phyloP scores from a whole-genome alignment of 75 land plant species.

The Sequoia sempervirens region DNA sequence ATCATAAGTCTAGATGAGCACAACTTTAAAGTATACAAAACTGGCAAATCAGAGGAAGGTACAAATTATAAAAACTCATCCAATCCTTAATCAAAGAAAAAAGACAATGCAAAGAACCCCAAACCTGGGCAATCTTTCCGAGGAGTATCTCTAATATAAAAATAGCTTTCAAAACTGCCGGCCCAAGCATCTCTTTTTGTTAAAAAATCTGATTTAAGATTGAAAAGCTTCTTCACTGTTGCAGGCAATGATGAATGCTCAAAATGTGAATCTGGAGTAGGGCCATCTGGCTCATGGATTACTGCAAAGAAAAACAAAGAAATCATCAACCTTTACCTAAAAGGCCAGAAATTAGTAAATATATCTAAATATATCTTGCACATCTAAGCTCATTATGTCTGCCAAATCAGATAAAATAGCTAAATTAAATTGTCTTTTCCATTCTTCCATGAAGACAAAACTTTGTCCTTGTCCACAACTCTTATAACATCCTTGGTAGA shows the following conservation, averaged over 20 bases:
- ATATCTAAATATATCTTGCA: not conserved
- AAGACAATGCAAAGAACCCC: not conserved
- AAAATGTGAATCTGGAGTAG: slow-evolving; percentile 69
- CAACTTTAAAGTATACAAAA: not conserved
- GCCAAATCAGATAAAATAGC: not conserved
- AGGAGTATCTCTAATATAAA: slow-evolving; percentile 52
- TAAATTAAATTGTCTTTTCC: not conserved
- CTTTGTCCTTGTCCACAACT: not conserved
- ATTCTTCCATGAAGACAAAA: not conserved
- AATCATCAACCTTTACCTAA: not conserved
- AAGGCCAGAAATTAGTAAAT: not conserved
- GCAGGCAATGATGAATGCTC: slow-evolving; percentile 94
- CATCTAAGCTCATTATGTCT: not conserved
- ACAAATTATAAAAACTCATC: not conserved
- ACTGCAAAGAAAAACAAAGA: slow-evolving; percentile 39
- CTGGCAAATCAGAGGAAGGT: not conserved
- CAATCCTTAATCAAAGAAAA: not conserved
- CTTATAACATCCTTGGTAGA: not conserved
- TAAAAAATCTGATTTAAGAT: slow-evolving; percentile 60
- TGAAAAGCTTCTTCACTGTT: slow-evolving; percentile 81
- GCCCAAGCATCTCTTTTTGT: slow-evolving; percentile 97
- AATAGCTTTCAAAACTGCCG: slow-evolving; percentile 71
- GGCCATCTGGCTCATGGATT: slow-evolving; percentile 72
- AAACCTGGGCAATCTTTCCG: slow-evolving; percentile 81
- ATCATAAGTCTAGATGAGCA: not conserved